phyloP scores from a whole-genome alignment of 163 green algal species.

The Trebouxiophyceae sp. region DNA sequence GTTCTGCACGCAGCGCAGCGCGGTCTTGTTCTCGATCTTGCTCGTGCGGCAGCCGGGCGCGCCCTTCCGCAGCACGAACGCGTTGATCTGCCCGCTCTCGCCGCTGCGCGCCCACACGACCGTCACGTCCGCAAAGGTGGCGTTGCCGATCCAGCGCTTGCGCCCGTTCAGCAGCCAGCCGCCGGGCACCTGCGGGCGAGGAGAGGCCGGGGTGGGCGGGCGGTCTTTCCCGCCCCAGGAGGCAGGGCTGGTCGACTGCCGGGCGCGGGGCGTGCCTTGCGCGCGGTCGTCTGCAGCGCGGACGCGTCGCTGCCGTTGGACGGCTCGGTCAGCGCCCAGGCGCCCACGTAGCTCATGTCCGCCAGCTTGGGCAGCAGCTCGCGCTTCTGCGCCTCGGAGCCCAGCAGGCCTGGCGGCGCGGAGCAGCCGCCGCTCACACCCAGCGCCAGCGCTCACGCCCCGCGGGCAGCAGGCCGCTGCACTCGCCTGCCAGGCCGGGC shows the following conservation, averaged over 20 bases:
- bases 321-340: constrained; percentile 92
- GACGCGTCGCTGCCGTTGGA: constrained; percentile 83
- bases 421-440: no score
- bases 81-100: constrained; percentile 71
- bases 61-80: constrained; percentile 89
- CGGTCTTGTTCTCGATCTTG: constrained; percentile 97
- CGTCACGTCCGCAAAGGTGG: constrained; percentile 77
- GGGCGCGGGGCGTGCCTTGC: constrained; percentile 36
- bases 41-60: constrained; percentile 63
- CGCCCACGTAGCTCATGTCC: constrained; percentile 49
- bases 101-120: constrained; percentile 80
- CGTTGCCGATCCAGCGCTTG: constrained; percentile 90
- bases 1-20: constrained; percentile 92
- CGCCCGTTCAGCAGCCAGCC: constrained; percentile 82
- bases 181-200: constrained; percentile 22
- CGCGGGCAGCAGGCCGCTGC: no score
- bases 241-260: no score
- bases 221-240: neutral
- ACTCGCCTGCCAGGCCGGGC: neutral
- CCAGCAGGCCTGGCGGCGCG: constrained; percentile 56
- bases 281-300: constrained; percentile 66
- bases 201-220: no score
- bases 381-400: constrained; percentile 79
- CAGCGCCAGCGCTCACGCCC: no score
- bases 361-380: constrained; percentile 55